These are phyloP conservation scores for Trypanosoma melophagium DNA, from an alignment of 208 protist genomes.

Conservation along the genomic window DNA sequence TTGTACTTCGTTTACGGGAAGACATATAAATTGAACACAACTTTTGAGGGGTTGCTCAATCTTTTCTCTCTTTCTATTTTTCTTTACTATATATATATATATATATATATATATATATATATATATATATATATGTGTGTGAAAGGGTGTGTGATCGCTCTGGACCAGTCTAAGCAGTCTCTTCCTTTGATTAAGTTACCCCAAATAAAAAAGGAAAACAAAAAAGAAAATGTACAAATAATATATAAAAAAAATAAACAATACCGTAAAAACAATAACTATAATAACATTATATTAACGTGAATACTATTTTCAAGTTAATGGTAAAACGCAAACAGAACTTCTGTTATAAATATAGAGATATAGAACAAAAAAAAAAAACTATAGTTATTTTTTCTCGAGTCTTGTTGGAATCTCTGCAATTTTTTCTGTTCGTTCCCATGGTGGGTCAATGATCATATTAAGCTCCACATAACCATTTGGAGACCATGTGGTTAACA, in stretches of 20 bases:
- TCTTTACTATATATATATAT: no score
- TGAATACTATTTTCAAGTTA: not conserved
- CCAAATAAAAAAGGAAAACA: not conserved
- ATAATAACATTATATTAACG: not conserved
- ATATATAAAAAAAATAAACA: slow-evolving; percentile 6
- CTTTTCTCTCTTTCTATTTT: no score
- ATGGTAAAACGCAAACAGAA: not conserved
- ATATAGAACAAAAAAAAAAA: not conserved
- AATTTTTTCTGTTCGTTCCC: slow-evolving; percentile 31
- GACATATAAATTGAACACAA: no score
- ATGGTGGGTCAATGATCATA: slow-evolving; percentile 70
- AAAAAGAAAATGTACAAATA: slow-evolving; percentile 1
- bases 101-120: not conserved
- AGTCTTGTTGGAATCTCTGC: slow-evolving; percentile 11
- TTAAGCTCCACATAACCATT: slow-evolving; percentile 44
- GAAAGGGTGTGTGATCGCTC: no score
- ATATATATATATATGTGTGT: not conserved
- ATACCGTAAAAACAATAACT: not conserved
- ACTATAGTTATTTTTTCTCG: not conserved
- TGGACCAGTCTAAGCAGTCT: not conserved
- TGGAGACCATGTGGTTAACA: slow-evolving; percentile 36
- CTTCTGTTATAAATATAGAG: not conserved
- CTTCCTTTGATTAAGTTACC: not conserved
- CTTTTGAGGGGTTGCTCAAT: no score
- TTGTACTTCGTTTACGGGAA: no score